These are phyloP conservation scores for Nigrospora sphaerica DNA, from an alignment of 2,329 filamentous ascomycete species.

Conservation along the genomic window DNA sequence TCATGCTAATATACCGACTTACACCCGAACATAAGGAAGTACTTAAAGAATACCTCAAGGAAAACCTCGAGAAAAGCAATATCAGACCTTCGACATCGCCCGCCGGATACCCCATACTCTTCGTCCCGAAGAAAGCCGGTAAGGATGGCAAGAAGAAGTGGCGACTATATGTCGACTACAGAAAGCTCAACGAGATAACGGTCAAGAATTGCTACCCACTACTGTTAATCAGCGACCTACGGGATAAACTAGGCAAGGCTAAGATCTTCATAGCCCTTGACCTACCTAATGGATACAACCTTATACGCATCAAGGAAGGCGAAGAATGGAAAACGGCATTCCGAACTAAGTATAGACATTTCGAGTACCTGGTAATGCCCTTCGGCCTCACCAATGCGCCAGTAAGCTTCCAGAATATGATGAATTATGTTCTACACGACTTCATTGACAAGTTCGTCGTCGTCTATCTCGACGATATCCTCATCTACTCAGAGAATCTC, in stretches of 20 bases:
- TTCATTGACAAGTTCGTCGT: background rate
- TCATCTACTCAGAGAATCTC: too few species aligned
- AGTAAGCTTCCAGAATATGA: slow-evolving; percentile 7
- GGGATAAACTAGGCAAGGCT: slow-evolving; percentile 8
- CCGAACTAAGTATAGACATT: slow-evolving; percentile 13
- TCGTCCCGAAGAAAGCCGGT: slow-evolving; percentile 11
- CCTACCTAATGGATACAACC: slow-evolving; percentile 6
- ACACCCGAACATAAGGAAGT: background rate
- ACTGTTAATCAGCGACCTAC: slow-evolving; percentile 12
- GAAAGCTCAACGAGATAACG: slow-evolving; percentile 13
- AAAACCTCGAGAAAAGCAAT: background rate
- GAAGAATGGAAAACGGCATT: slow-evolving; percentile 20
- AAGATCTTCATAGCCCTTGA: slow-evolving; percentile 8
- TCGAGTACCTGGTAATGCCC: slow-evolving; percentile 18
- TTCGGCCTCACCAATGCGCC: slow-evolving; percentile 14
- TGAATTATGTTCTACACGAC: slow-evolving; percentile 5
- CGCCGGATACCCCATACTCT: slow-evolving; percentile 4
- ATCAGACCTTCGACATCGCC: slow-evolving; percentile 2
- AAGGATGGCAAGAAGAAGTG: background rate
- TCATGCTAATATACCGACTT: background rate
- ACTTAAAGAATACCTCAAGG: background rate
- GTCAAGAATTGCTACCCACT: slow-evolving; percentile 16
- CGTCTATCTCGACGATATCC: slow-evolving; percentile 12
- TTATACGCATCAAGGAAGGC: slow-evolving; percentile 7
- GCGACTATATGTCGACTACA: slow-evolving; percentile 16